These are phyloP conservation scores for Cucurbita maxima DNA, from an alignment of 306 rosid species.

Conservation along the genomic window DNA sequence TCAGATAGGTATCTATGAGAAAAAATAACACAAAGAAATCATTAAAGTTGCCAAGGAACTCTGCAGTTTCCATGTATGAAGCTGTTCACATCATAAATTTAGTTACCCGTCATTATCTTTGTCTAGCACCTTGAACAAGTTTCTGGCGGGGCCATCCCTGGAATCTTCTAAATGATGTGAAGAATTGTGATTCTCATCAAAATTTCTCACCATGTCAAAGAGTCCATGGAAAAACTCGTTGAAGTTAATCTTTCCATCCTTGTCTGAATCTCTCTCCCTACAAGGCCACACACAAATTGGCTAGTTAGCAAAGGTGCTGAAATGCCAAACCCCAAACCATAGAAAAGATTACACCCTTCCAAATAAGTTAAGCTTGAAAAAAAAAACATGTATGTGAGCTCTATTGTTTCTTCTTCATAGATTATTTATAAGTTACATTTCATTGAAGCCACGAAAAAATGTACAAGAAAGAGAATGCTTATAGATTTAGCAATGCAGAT, in stretches of 20 bases:
- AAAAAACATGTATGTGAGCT: not conserved
- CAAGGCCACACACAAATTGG: constrained; percentile 10
- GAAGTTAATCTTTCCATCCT: constrained; percentile 79
- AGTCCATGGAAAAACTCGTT: constrained; percentile 95
- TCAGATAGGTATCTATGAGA: constrained; percentile 56
- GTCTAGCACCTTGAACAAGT: constrained; percentile 69
- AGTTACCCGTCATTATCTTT: constrained; percentile 80
- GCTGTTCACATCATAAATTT: not conserved
- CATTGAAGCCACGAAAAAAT: not conserved
- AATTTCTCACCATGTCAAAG: constrained; percentile 90
- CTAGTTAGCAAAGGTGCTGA: constrained; percentile 12
- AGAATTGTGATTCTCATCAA: constrained; percentile 59
- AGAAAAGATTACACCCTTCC: not conserved
- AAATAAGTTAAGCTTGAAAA: not conserved
- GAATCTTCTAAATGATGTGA: constrained; percentile 42
- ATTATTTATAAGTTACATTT: not conserved
- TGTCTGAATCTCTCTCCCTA: constrained; percentile 85
- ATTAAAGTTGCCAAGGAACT: constrained; percentile 12
- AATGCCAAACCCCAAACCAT: not conserved
- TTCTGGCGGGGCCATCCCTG: constrained; percentile 64
- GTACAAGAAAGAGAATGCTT: not conserved
- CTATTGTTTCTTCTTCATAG: not conserved
- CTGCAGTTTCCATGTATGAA: not conserved
- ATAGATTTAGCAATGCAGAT: not conserved
- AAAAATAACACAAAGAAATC: constrained; percentile 10